Percentiles rank a stretch among this genome's conserved stretches.
These are phyloP conservation scores for Zangia roseola DNA, from an alignment of 768 basidiomycete species.

Conservation along the genomic window DNA sequence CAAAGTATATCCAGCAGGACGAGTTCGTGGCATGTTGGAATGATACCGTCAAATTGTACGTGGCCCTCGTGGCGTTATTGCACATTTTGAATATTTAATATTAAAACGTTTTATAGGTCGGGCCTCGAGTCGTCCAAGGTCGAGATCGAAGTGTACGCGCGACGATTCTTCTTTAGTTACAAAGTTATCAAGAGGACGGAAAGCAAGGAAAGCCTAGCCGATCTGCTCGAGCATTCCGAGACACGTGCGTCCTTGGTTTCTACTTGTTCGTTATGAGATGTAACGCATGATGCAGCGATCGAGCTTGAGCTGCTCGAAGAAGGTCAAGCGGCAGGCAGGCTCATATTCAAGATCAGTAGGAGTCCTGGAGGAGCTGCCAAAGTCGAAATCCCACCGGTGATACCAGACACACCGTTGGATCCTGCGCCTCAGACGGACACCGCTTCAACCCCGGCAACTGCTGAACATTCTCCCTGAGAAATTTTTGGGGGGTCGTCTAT, in stretches of 20 bases:
- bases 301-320: slow-evolving; percentile 33
- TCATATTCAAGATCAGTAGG: slow-evolving; percentile 28
- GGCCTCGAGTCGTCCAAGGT: slow-evolving; percentile 32
- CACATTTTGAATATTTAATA: too few species aligned
- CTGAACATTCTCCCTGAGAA: slow-evolving; percentile 2
- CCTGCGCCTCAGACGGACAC: not conserved
- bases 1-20: slow-evolving; percentile 24
- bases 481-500: too few species aligned
- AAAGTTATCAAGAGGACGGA: slow-evolving; percentile 35
- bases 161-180: slow-evolving; percentile 32
- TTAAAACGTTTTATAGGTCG: slow-evolving; percentile 12
- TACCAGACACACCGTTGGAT: not conserved
- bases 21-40: slow-evolving; percentile 31
- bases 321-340: slow-evolving; percentile 29
- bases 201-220: slow-evolving; percentile 31
- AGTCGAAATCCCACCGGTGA: slow-evolving; percentile 1
- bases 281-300: slow-evolving; percentile 14
- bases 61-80: not conserved
- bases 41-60: slow-evolving; percentile 26
- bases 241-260: slow-evolving; percentile 20
- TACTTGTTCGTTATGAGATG: not conserved
- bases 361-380: slow-evolving; percentile 1
- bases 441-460: slow-evolving; percentile 4
- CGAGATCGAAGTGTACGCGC: slow-evolving; percentile 34
- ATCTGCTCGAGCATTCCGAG: slow-evolving; percentile 32